Evolutionary conservation across 805 yeast genomes (phyloP).

Genomic region (Candida orba): DNA sequence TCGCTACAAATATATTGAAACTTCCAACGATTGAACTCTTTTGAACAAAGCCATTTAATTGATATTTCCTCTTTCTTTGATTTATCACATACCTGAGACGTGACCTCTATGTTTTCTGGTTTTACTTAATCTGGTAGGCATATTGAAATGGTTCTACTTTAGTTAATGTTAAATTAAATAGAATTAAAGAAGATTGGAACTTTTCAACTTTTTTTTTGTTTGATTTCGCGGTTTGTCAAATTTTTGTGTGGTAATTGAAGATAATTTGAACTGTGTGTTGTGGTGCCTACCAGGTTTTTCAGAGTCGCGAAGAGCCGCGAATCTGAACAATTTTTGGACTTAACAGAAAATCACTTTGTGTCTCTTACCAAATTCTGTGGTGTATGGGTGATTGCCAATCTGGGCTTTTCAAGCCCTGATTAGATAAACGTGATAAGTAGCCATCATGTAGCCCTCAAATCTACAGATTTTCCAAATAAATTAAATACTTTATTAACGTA

Average conservation of each 20-base stretch:
- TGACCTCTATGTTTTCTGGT: constrained; percentile 99
- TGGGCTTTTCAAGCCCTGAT: constrained; percentile 1
- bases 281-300: constrained; percentile 3
- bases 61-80: not conserved
- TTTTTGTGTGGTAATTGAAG: not conserved
- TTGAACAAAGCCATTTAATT: not conserved
- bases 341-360: not conserved
- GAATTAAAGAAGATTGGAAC: constrained; percentile 15
- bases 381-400: not conserved
- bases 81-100: constrained; percentile 86
- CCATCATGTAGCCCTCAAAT: not conserved
- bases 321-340: too few relatives aligned
- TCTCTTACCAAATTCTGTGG: not conserved
- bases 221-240: constrained; percentile 5
- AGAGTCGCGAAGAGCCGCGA: not conserved
- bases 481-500: not conserved
- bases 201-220: constrained; percentile 16
- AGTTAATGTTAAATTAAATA: constrained; percentile 7
- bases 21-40: too few relatives aligned
- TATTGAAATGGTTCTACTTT: constrained; percentile 33
- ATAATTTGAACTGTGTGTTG: not conserved
- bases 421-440: not conserved
- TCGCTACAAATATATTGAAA: not conserved
- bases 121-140: constrained; percentile 99
- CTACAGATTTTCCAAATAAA: too few relatives aligned